Conservation (phyloP, 2,329 filamentous ascomycete species). For the Furcasterigmium sp. region DNA sequence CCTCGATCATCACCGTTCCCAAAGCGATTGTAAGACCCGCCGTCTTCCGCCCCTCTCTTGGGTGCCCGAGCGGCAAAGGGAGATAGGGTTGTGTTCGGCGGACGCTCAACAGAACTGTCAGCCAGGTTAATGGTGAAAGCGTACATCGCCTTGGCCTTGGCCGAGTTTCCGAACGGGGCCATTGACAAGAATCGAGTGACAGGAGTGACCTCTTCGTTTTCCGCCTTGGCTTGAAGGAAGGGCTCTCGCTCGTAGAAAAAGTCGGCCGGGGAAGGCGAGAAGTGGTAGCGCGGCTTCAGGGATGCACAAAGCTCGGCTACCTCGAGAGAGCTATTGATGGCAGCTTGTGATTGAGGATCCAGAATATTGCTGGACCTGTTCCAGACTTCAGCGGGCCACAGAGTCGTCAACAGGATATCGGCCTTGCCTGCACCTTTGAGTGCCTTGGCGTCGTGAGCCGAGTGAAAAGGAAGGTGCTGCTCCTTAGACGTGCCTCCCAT, state of each 20-base stretch:
- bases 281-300: slow-evolving; percentile 88
- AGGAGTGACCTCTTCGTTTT: slow-evolving; percentile 42
- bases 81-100: slow-evolving; percentile 67
- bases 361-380: slow-evolving; percentile 60
- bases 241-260: slow-evolving; percentile 89
- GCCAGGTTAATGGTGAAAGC: slow-evolving; percentile 68
- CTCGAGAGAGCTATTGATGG: slow-evolving; percentile 54
- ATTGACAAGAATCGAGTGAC: slow-evolving; percentile 90
- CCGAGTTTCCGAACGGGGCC: slow-evolving; percentile 68
- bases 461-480: slow-evolving; percentile 73
- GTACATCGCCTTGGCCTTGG: slow-evolving; percentile 77
- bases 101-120: slow-evolving; percentile 55
- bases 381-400: slow-evolving; percentile 76
- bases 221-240: slow-evolving; percentile 64
- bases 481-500: slow-evolving; percentile 61
- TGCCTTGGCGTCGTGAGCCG: slow-evolving; percentile 67
- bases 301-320: slow-evolving; percentile 73
- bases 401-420: slow-evolving; percentile 81
- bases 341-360: slow-evolving; percentile 43
- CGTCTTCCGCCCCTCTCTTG: slow-evolving; percentile 53
- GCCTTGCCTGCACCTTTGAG: slow-evolving; percentile 71
- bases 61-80: slow-evolving; percentile 55
- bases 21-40: slow-evolving; percentile 50
- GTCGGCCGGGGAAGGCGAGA: slow-evolving; percentile 59
- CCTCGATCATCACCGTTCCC: slow-evolving; percentile 38